A percentile compares a stretch with the other conserved stretches of the same genome.
Evolutionary conservation across 257 asterid genomes (phyloP).

Genomic region (Anisodus tanguticus): DNA sequence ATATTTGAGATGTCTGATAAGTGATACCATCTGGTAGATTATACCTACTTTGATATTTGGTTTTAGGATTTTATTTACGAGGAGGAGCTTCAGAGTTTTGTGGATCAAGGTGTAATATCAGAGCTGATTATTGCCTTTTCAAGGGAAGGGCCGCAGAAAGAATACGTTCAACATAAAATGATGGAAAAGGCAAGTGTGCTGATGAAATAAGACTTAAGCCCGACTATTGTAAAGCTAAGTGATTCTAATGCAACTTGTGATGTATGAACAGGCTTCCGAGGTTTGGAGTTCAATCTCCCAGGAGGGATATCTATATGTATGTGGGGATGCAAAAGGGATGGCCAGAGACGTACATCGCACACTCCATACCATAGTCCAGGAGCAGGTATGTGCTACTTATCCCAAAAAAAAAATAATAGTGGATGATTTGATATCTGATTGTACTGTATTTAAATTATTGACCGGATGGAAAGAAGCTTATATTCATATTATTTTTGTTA

Average conservation of each 20-base stretch:
- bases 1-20: not conserved
- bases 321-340: constrained; percentile 92
- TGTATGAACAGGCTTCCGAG: constrained; percentile 54
- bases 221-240: not conserved
- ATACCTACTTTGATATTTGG: constrained; percentile 30
- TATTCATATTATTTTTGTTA: not conserved
- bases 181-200: constrained; percentile 52
- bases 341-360: constrained; percentile 81
- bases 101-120: constrained; percentile 59
- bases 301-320: constrained; percentile 70
- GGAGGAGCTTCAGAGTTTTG: constrained; percentile 62
- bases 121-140: constrained; percentile 79
- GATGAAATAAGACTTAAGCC: not conserved
- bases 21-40: constrained; percentile 2
- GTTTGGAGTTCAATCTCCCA: constrained; percentile 68
- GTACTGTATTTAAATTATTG: not conserved
- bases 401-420: not conserved
- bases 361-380: constrained; percentile 68
- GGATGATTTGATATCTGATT: not conserved
- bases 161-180: constrained; percentile 83
- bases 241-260: constrained; percentile 24
- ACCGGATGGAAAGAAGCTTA: not conserved
- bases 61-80: constrained; percentile 76
- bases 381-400: constrained; percentile 49
- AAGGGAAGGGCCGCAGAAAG: constrained; percentile 76